Percentiles rank a stretch among this genome's conserved stretches.
Evolutionary conservation across 2,329 filamentous ascomycete genomes (phyloP).

Genomic region (Botrytis cinerea): DNA sequence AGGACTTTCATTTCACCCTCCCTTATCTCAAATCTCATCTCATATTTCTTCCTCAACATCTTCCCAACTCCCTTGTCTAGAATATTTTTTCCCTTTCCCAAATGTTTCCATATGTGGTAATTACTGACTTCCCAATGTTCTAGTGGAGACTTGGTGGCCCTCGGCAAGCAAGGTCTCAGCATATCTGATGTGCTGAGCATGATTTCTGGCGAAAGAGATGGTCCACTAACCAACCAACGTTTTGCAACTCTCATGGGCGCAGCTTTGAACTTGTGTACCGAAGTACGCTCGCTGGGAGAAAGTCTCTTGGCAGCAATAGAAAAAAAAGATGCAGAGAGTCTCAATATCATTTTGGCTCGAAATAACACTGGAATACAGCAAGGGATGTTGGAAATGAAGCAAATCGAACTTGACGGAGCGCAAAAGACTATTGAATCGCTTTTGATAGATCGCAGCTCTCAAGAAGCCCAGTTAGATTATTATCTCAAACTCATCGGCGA

Average conservation of each 20-base stretch:
- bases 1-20: too few relatives aligned
- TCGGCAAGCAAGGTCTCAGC: neutral
- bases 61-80: too few relatives aligned
- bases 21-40: too few relatives aligned
- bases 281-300: neutral
- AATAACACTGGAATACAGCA: neutral
- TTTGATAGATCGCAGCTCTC: neutral
- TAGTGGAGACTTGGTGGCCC: neutral
- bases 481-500: constrained; percentile 14
- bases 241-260: neutral
- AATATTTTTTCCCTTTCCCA: too few relatives aligned
- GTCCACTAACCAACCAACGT: neutral
- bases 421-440: constrained; percentile 9
- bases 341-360: neutral
- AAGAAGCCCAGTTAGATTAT: constrained; percentile 8
- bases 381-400: constrained; percentile 12
- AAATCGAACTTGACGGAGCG: neutral
- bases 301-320: neutral
- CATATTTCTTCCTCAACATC: too few relatives aligned
- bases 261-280: neutral
- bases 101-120: too few relatives aligned
- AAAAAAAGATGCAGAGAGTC: neutral
- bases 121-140: too few relatives aligned
- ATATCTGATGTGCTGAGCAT: neutral
- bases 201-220: neutral